phyloP scores from a whole-genome alignment of 208 protist genomes.

The Herpetomonas tarakana region DNA sequence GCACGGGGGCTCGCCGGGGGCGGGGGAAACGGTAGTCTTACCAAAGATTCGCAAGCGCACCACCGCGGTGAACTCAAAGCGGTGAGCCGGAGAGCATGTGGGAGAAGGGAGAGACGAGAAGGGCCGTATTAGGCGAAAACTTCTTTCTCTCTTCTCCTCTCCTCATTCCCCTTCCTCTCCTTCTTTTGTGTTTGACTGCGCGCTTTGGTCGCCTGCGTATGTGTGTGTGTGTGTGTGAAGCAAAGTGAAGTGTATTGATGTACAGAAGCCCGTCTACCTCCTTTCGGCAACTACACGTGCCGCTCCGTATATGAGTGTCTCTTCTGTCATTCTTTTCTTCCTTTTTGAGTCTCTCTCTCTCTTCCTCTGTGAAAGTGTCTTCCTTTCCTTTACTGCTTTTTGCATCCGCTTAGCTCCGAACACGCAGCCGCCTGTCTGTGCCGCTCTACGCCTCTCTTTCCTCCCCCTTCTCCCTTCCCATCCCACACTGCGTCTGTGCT shows the following conservation, averaged over 20 bases:
- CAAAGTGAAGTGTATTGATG: no score
- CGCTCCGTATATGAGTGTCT: no score
- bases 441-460: no score
- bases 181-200: background rate
- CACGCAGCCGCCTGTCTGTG: no score
- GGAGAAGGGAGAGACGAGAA: background rate
- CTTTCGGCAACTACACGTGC: no score
- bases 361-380: background rate
- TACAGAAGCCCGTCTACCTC: no score
- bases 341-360: background rate
- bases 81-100: background rate
- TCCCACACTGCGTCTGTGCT: no score
- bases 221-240: no score
- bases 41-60: constrained; percentile 40
- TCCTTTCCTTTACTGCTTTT: no score
- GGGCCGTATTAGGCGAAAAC: background rate
- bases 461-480: no score
- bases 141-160: constrained; percentile 3
- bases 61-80: constrained; percentile 12
- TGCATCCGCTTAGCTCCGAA: no score
- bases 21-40: constrained; percentile 21
- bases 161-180: background rate
- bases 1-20: background rate
- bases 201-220: no score
- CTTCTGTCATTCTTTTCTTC: background rate